These are phyloP conservation scores for Pisolithus orientalis DNA, from an alignment of 768 basidiomycete species.

Conservation along the genomic window DNA sequence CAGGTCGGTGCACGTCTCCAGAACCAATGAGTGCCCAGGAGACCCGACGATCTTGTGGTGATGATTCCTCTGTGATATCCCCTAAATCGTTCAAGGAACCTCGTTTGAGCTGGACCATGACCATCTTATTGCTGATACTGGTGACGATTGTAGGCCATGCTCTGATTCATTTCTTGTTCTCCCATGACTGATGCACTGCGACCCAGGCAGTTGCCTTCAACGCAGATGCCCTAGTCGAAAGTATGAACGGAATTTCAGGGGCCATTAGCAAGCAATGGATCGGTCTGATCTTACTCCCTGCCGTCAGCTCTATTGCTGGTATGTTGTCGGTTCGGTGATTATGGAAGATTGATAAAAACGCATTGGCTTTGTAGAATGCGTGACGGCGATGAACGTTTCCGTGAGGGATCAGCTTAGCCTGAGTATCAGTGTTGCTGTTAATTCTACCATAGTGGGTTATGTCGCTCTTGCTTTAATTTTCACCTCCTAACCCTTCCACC, in stretches of 20 bases:
- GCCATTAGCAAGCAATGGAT: conserved; percentile 84
- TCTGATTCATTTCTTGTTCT: background rate
- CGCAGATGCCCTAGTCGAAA: conserved; percentile 72
- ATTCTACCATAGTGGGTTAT: conserved; percentile 61
- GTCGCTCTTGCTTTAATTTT: background rate
- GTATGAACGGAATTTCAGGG: conserved; percentile 71
- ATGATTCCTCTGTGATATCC: conserved; percentile 10
- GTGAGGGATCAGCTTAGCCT: conserved; percentile 78
- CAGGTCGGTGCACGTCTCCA: conserved; percentile 1
- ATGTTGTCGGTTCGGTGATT: conserved; percentile 2
- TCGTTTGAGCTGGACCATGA: conserved; percentile 52
- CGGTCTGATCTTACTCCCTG: conserved; percentile 82
- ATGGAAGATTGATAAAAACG: background rate
- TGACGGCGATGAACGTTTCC: conserved; percentile 87
- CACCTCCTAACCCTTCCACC: background rate
- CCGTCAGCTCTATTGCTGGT: conserved; percentile 78
- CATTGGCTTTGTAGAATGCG: conserved; percentile 51
- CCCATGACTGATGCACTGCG: conserved; percentile 2
- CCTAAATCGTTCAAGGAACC: conserved; percentile 38
- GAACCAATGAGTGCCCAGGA: conserved; percentile 9
- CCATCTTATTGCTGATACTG: conserved; percentile 44
- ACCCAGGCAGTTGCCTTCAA: conserved; percentile 49
- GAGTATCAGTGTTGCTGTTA: conserved; percentile 79
- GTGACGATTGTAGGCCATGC: conserved; percentile 53
- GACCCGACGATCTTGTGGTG: conserved; percentile 8